Percentiles rank a stretch among this genome's conserved stretches.
Evolutionary conservation across 306 rosid species (phyloP).

Genomic region (Medicago lupulina): DNA sequence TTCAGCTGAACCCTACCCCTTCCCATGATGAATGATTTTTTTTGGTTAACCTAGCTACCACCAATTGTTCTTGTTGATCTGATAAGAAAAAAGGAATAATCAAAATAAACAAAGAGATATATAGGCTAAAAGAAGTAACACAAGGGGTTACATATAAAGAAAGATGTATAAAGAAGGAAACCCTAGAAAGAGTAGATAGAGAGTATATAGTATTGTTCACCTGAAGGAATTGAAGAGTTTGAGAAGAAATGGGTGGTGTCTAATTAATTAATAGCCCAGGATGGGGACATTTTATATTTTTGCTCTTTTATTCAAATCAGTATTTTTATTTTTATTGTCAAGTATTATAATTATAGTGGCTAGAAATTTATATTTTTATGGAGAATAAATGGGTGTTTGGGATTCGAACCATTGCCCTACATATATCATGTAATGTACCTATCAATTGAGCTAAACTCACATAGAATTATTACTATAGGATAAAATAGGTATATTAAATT

Average conservation of each 20-base stretch:
- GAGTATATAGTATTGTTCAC: slow-evolving; percentile 20
- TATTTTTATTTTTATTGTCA: too few species aligned
- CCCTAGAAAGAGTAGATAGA: slow-evolving; percentile 43
- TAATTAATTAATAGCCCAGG: slow-evolving; percentile 21
- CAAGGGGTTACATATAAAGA: slow-evolving; percentile 22
- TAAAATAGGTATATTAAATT: too few species aligned
- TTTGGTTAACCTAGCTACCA: background rate
- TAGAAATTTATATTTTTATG: too few species aligned
- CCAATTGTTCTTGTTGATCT: background rate
- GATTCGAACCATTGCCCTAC: too few species aligned
- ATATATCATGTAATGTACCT: too few species aligned
- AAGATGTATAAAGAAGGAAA: slow-evolving; percentile 43
- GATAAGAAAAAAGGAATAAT: background rate
- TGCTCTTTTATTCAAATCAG: slow-evolving; percentile 1
- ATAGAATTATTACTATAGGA: too few species aligned
- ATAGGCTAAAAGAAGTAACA: background rate
- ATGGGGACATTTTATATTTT: slow-evolving; percentile 49
- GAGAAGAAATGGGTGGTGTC: slow-evolving; percentile 2
- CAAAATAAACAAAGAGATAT: slow-evolving; percentile 3
- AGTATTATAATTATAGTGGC: too few species aligned
- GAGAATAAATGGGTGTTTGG: too few species aligned
- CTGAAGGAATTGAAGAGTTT: slow-evolving; percentile 6
- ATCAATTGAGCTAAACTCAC: too few species aligned
- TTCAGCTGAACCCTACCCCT: slow-evolving; percentile 88
- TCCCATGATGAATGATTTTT: slow-evolving; percentile 50